Evolutionary conservation across 495 filamentous ascomycete genomes (phyloP).

Genomic region (Sabuloglossum arenarium): DNA sequence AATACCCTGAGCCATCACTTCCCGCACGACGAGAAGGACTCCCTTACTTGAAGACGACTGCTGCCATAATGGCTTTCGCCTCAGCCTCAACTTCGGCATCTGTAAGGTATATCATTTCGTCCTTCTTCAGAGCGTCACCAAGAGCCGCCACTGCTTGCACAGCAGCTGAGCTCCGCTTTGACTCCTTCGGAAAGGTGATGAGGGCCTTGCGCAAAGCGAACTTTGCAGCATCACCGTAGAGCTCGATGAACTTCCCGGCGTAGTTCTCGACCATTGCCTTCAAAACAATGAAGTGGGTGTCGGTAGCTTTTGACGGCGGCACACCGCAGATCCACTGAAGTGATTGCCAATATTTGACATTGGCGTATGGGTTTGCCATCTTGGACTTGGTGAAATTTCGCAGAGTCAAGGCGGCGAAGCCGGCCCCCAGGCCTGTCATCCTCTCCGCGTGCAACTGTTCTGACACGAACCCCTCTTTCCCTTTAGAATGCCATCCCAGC

Average conservation of each 20-base stretch:
- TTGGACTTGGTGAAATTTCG: slow-evolving; percentile 54
- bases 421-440: slow-evolving; percentile 68
- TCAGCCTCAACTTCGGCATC: not conserved
- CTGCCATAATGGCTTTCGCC: not conserved
- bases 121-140: slow-evolving; percentile 29
- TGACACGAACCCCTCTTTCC: slow-evolving; percentile 29
- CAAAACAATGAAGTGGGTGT: slow-evolving; percentile 62
- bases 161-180: slow-evolving; percentile 26
- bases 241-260: slow-evolving; percentile 46
- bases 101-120: slow-evolving; percentile 23
- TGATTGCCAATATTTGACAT: slow-evolving; percentile 57
- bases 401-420: slow-evolving; percentile 60
- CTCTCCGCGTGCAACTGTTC: slow-evolving; percentile 54
- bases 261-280: slow-evolving; percentile 54
- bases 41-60: not conserved
- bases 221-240: slow-evolving; percentile 53
- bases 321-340: slow-evolving; percentile 55
- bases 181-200: slow-evolving; percentile 42
- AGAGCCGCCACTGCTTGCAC: slow-evolving; percentile 37
- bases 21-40: not conserved
- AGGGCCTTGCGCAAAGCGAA: slow-evolving; percentile 42
- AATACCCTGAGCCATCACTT: not conserved
- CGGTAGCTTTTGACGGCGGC: slow-evolving; percentile 38
- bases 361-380: slow-evolving; percentile 55
- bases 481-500: slow-evolving; percentile 58